phyloP scores from a whole-genome alignment of 805 yeast genomes.

The Schizosaccharomyces japonicus region DNA sequence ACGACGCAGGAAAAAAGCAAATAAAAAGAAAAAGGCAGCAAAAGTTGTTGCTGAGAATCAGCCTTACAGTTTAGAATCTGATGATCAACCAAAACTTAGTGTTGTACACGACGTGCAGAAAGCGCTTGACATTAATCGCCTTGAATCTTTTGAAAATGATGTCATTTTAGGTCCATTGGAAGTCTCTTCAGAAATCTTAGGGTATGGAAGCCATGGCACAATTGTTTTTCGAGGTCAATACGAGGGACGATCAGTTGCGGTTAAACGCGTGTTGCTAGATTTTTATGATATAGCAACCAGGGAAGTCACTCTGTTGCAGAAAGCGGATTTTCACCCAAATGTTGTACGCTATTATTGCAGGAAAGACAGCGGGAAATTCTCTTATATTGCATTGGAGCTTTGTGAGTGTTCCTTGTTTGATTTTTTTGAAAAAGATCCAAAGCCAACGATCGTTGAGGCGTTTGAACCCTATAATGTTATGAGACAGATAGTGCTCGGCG shows the following conservation, averaged over 20 bases:
- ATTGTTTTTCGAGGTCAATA: constrained; percentile 77
- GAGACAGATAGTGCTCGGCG: constrained; percentile 59
- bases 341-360: constrained; percentile 57
- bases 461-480: constrained; percentile 24
- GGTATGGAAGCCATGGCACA: constrained; percentile 93
- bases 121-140: not conserved
- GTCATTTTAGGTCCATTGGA: constrained; percentile 17
- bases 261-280: constrained; percentile 76
- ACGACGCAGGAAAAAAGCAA: not conserved
- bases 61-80: not conserved
- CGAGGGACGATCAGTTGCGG: constrained; percentile 86
- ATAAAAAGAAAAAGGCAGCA: not conserved
- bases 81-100: not conserved
- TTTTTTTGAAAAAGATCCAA: constrained; percentile 32
- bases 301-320: constrained; percentile 73
- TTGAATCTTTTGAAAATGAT: not conserved
- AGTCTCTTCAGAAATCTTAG: constrained; percentile 54
- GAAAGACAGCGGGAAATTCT: constrained; percentile 66
- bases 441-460: constrained; percentile 22
- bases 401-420: constrained; percentile 80
- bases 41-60: not conserved
- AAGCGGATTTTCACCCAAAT: constrained; percentile 36
- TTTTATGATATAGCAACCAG: constrained; percentile 90
- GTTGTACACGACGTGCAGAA: not conserved
- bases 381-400: constrained; percentile 78